A percentile compares a stretch with the other conserved stretches of the same genome.
phyloP scores from a whole-genome alignment of 495 filamentous ascomycete species.

The Chlorociboria aeruginascens region DNA sequence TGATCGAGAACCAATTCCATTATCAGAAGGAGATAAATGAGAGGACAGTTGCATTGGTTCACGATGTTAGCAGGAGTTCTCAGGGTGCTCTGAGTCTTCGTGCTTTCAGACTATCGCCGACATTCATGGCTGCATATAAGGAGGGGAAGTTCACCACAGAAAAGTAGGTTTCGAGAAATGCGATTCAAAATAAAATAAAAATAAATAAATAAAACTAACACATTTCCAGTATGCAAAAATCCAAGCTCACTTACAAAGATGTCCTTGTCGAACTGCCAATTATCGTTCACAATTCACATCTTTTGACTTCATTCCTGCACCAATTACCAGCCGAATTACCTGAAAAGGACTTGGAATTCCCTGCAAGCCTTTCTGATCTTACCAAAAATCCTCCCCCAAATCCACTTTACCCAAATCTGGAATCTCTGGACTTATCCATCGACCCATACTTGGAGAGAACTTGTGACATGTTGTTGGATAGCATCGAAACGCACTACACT shows the following conservation, averaged over 20 bases:
- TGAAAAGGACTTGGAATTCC: constrained; percentile 52
- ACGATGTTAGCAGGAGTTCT: constrained; percentile 87
- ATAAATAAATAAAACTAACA: constrained; percentile 24
- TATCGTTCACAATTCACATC: constrained; percentile 89
- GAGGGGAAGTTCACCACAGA: constrained; percentile 96
- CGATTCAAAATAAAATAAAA: background rate
- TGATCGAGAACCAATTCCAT: constrained; percentile 95
- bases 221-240: constrained; percentile 65
- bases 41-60: constrained; percentile 82
- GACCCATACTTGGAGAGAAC: constrained; percentile 99
- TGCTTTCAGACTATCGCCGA: constrained; percentile 77
- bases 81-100: constrained; percentile 83
- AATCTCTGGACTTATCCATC: constrained; percentile 78
- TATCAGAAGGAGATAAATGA: constrained; percentile 93
- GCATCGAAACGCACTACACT: constrained; percentile 93
- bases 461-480: constrained; percentile 87
- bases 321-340: constrained; percentile 50
- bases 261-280: constrained; percentile 89
- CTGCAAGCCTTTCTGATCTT: constrained; percentile 64
- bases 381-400: constrained; percentile 33
- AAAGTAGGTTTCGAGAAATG: constrained; percentile 42
- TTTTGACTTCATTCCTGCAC: constrained; percentile 89
- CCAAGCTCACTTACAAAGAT: constrained; percentile 84
- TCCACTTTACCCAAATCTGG: constrained; percentile 75
- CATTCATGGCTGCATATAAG: constrained; percentile 88